Conservation (phyloP, 441 rosid genomes). For the Breynia disticha region DNA sequence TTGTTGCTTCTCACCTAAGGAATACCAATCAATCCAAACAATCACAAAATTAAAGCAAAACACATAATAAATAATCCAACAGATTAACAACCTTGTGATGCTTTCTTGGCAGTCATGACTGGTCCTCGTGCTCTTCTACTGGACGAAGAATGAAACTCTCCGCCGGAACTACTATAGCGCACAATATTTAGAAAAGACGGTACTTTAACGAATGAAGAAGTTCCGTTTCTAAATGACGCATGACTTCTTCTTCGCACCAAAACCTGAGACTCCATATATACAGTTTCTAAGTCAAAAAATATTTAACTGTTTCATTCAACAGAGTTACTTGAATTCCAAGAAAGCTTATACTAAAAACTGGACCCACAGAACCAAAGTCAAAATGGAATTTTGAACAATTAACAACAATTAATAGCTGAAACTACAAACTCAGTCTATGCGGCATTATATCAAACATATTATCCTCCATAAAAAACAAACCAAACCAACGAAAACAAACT, state of each 20-base stretch:
- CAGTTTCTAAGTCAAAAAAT: too few species aligned
- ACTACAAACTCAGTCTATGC: conserved; percentile 1
- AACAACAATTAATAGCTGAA: not conserved
- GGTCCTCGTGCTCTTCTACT: conserved; percentile 88
- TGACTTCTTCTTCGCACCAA: conserved; percentile 37
- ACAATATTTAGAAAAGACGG: conserved; percentile 39
- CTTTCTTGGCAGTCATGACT: conserved; percentile 87
- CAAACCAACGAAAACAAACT: not conserved
- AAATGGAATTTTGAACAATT: not conserved
- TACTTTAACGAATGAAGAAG: conserved; percentile 34
- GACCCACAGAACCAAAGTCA: not conserved
- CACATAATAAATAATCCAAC: not conserved
- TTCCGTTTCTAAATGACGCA: conserved; percentile 35
- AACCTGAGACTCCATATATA: too few species aligned
- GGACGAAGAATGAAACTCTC: conserved; percentile 43
- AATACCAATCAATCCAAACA: conserved; percentile 11
- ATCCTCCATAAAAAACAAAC: conserved; percentile 10
- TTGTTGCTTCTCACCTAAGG: conserved; percentile 68
- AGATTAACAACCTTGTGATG: conserved; percentile 45
- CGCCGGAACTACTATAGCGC: conserved; percentile 30
- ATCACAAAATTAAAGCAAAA: not conserved
- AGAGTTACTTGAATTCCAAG: not conserved
- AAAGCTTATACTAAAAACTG: not conserved
- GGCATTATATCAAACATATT: conserved; percentile 36
- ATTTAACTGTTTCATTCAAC: conserved; percentile 1